Evolutionary conservation across 140 eudicot species (phyloP).

Genomic region (Cichorium intybus): DNA sequence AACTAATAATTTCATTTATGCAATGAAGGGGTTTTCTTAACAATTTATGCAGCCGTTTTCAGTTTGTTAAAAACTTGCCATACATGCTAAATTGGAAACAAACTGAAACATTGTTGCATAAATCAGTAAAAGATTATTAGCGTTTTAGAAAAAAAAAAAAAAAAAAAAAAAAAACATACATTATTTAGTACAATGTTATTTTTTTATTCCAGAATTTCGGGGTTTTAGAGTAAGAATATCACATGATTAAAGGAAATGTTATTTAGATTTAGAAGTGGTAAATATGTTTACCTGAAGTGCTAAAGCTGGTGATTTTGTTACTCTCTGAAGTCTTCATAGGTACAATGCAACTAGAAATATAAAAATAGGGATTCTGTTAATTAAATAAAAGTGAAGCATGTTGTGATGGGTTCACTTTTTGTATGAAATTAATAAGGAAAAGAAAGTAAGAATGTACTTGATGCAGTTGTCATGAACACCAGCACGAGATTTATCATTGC

Average conservation of each 20-base stretch:
- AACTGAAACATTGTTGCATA: too few species aligned
- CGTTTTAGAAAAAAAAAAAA: too few species aligned
- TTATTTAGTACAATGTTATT: not conserved
- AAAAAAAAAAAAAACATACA: too few species aligned
- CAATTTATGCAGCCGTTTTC: too few species aligned
- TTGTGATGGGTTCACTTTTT: not conserved
- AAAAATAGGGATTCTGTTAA: not conserved
- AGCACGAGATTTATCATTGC: slow-evolving; percentile 57
- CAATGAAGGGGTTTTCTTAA: not conserved
- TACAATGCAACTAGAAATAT: slow-evolving; percentile 63
- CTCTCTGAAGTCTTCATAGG: slow-evolving; percentile 55
- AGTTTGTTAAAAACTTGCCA: too few species aligned
- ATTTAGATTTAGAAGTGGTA: not conserved
- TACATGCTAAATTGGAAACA: too few species aligned
- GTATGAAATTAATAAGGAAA: not conserved
- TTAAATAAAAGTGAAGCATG: not conserved
- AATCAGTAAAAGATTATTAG: too few species aligned
- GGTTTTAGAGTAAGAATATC: not conserved
- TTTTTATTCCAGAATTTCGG: not conserved
- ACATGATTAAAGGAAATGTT: not conserved
- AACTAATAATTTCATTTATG: not conserved
- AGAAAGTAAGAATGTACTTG: slow-evolving; percentile 45
- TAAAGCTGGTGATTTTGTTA: slow-evolving; percentile 54
- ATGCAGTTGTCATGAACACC: slow-evolving; percentile 91
- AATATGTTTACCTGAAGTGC: slow-evolving; percentile 76